Evolutionary conservation across 2,329 filamentous ascomycete species (phyloP).

Genomic region (Cladosporium sp.): DNA sequence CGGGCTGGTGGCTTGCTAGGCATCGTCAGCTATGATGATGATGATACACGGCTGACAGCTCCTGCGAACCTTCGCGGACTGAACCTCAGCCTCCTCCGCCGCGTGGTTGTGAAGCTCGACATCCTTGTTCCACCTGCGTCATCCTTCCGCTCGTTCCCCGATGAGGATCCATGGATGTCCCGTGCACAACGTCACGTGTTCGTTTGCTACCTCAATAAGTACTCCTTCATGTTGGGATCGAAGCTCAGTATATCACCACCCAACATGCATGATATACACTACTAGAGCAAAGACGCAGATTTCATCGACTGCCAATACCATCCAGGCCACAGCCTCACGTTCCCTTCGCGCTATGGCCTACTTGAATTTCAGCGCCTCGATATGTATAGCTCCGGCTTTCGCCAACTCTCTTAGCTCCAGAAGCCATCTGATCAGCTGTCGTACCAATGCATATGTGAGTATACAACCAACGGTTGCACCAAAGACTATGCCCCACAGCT

Average conservation of each 20-base stretch:
- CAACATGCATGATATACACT: no score
- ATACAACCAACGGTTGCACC: not conserved
- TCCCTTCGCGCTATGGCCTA: not conserved
- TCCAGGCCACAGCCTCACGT: no score
- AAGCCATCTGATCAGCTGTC: not conserved
- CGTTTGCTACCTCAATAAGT: no score
- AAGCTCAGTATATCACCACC: no score
- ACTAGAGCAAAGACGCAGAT: no score
- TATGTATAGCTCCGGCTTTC: not conserved
- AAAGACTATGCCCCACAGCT: not conserved
- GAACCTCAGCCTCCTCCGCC: not conserved
- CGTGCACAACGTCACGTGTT: no score
- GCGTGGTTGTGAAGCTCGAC: not conserved
- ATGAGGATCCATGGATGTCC: no score
- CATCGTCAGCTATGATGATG: conserved; percentile 1
- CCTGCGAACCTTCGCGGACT: not conserved
- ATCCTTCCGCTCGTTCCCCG: not conserved
- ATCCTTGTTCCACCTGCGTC: not conserved
- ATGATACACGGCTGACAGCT: not conserved
- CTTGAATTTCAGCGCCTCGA: not conserved
- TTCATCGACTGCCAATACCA: no score
- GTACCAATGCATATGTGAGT: not conserved
- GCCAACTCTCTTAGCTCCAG: not conserved
- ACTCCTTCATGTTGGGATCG: no score
- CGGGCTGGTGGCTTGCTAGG: not conserved